A percentile compares a stretch with the other conserved stretches of the same genome.
phyloP scores from a whole-genome alignment of 768 basidiomycete genomes.

The Coprinopsis strossmayeri region DNA sequence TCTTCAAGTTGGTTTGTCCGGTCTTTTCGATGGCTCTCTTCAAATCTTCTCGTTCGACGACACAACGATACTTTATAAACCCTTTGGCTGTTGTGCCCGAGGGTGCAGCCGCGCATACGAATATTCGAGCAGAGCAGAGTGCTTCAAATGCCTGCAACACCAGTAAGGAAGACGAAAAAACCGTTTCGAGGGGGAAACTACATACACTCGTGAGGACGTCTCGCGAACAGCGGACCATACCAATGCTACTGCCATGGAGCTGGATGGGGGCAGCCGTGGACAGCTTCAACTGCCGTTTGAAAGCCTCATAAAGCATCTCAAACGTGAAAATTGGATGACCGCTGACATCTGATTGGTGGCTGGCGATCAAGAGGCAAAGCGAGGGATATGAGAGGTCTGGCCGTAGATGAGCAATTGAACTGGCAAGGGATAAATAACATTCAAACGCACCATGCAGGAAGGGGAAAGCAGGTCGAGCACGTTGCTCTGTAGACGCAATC shows the following conservation, averaged over 20 bases:
- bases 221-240: constrained; percentile 63
- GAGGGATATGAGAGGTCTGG: constrained; percentile 72
- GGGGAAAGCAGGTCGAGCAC: constrained; percentile 40
- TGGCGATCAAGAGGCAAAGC: constrained; percentile 80
- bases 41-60: constrained; percentile 57
- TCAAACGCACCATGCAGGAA: not conserved
- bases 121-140: constrained; percentile 50
- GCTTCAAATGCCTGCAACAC: constrained; percentile 66
- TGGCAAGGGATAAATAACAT: not conserved
- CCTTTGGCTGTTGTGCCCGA: constrained; percentile 50
- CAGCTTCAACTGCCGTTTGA: constrained; percentile 67
- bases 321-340: constrained; percentile 84
- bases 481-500: constrained; percentile 42
- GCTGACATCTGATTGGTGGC: constrained; percentile 65
- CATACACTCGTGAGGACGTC: constrained; percentile 62
- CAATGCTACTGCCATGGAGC: constrained; percentile 66
- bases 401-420: not conserved
- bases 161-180: not conserved
- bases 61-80: constrained; percentile 71
- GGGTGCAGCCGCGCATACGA: constrained; percentile 43
- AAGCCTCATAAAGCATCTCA: constrained; percentile 81
- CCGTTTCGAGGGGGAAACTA: constrained; percentile 13
- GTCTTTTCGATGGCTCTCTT: constrained; percentile 58
- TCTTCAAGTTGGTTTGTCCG: constrained; percentile 66
- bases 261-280: constrained; percentile 72